phyloP scores from a whole-genome alignment of 2,329 filamentous ascomycete genomes.

The Scytalidium lignicola region DNA sequence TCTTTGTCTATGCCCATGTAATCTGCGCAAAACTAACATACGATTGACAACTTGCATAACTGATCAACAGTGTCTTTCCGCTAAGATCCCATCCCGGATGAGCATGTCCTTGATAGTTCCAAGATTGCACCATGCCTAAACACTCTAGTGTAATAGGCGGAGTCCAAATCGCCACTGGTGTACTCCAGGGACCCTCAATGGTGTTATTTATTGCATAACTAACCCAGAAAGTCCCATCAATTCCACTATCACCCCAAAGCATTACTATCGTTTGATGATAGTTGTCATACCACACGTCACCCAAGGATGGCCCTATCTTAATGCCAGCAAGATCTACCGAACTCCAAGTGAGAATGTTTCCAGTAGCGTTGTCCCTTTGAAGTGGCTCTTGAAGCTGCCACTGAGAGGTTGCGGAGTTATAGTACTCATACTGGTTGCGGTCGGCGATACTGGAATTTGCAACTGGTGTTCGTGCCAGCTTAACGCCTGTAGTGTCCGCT shows the following conservation, averaged over 20 bases:
- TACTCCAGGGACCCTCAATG: slow-evolving; percentile 2
- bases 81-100: slow-evolving; percentile 5
- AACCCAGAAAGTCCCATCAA: slow-evolving; percentile 6
- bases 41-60: neutral
- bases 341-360: slow-evolving; percentile 6
- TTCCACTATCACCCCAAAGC: slow-evolving; percentile 6
- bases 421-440: slow-evolving; percentile 7
- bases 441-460: slow-evolving; percentile 5
- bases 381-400: neutral
- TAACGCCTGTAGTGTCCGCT: slow-evolving; percentile 2
- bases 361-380: neutral
- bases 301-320: slow-evolving; percentile 1
- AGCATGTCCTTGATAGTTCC: slow-evolving; percentile 6
- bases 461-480: slow-evolving; percentile 5
- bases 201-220: slow-evolving; percentile 1
- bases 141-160: slow-evolving; percentile 1
- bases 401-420: slow-evolving; percentile 1
- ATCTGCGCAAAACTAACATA: neutral
- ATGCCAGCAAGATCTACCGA: neutral
- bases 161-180: slow-evolving; percentile 3
- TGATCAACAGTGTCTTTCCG: slow-evolving; percentile 6
- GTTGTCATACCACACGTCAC: slow-evolving; percentile 3
- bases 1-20: neutral
- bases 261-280: slow-evolving; percentile 5
- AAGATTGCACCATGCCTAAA: neutral